Conservation (phyloP, 257 asterid species). For the Penstemon eatonii region DNA sequence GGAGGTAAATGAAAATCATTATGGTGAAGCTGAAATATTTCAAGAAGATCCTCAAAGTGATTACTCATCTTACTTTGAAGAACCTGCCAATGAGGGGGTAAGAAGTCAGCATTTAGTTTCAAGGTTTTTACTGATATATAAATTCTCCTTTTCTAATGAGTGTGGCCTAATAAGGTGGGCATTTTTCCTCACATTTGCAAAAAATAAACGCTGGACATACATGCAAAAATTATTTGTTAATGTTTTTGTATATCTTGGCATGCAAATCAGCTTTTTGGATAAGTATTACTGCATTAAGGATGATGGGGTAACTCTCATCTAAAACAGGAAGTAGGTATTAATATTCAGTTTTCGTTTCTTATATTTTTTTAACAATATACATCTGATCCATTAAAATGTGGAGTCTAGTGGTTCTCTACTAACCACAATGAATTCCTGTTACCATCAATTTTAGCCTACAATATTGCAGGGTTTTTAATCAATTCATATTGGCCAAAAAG, state of each 20-base stretch:
- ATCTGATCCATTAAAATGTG: too few relatives aligned
- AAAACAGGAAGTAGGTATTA: constrained; percentile 8
- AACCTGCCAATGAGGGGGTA: constrained; percentile 45
- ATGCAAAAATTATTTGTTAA: background rate
- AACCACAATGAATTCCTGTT: background rate
- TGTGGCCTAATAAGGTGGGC: background rate
- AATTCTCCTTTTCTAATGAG: background rate
- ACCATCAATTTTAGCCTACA: background rate
- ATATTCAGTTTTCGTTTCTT: constrained; percentile 8
- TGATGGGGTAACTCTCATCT: background rate
- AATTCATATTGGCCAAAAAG: background rate
- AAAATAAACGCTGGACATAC: too few relatives aligned
- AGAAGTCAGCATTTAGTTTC: constrained; percentile 25
- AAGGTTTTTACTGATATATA: constrained; percentile 5
- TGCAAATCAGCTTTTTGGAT: background rate
- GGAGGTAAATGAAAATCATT: constrained; percentile 36
- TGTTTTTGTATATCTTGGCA: too few relatives aligned
- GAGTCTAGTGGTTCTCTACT: too few relatives aligned
- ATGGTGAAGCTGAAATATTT: constrained; percentile 30
- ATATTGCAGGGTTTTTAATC: background rate
- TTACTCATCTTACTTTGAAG: constrained; percentile 24
- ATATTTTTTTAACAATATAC: background rate
- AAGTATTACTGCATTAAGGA: background rate
- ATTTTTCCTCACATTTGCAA: too few relatives aligned
- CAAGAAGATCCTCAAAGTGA: constrained; percentile 27